phyloP scores from a whole-genome alignment of 345 rosid genomes.

The Bruguiera parviflora region DNA sequence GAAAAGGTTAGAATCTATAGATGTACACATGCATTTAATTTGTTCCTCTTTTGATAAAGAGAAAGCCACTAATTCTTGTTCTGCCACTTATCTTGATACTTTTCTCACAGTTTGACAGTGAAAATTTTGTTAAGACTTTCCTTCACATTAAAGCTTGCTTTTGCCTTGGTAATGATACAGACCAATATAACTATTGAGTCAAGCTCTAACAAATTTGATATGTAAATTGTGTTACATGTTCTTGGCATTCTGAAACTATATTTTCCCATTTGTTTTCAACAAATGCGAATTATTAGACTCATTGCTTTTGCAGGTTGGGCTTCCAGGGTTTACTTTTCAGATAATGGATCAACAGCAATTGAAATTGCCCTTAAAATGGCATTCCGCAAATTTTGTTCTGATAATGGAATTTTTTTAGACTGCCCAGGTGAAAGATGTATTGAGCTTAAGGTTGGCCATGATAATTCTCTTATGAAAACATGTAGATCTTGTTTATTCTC shows the following conservation, averaged over 20 bases:
- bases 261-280: background rate
- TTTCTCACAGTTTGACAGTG: background rate
- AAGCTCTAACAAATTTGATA: background rate
- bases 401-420: conserved; percentile 42
- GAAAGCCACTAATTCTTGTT: background rate
- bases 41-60: background rate
- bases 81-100: background rate
- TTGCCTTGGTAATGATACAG: too few relatives aligned
- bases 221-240: background rate
- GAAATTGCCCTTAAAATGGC: conserved; percentile 99
- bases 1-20: conserved; percentile 55
- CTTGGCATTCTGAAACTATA: conserved; percentile 1
- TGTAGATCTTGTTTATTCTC: conserved; percentile 1
- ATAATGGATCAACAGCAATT: conserved; percentile 91
- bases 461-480: conserved; percentile 1
- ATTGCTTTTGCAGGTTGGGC: conserved; percentile 76
- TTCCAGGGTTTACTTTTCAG: conserved; percentile 78
- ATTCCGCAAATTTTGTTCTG: conserved; percentile 71
- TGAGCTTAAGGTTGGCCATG: conserved; percentile 52
- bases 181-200: too few relatives aligned
- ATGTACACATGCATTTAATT: background rate
- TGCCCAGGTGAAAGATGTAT: conserved; percentile 31
- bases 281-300: background rate
- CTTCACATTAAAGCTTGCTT: too few relatives aligned
- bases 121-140: too few relatives aligned